These are phyloP conservation scores for Hanseniaspora taiwanica DNA, from an alignment of 805 yeast species.

Conservation along the genomic window DNA sequence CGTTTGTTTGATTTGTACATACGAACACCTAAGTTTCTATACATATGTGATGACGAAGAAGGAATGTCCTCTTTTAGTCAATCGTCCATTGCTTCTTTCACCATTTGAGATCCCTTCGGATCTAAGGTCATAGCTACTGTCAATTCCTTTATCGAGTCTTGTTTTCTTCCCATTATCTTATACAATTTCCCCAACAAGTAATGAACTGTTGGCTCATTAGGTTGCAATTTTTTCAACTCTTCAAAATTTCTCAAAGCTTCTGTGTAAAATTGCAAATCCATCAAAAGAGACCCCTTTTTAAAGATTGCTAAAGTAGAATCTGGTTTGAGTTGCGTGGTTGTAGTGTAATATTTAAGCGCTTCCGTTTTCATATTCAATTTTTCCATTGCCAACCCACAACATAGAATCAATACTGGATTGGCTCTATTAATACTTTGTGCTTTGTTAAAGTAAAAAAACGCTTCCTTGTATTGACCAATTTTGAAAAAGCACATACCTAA, in stretches of 20 bases:
- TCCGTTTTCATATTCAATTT: slow-evolving; percentile 51
- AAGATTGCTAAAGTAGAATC: slow-evolving; percentile 73
- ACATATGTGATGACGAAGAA: too few relatives aligned
- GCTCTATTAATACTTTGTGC: slow-evolving; percentile 85
- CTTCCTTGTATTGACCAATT: slow-evolving; percentile 69
- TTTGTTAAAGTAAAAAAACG: slow-evolving; percentile 75
- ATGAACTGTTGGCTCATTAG: slow-evolving; percentile 92
- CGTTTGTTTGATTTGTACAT: not conserved
- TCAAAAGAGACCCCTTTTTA: slow-evolving; percentile 73
- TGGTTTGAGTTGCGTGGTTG: slow-evolving; percentile 79
- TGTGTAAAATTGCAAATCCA: slow-evolving; percentile 55
- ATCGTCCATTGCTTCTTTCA: slow-evolving; percentile 69
- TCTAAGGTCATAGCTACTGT: slow-evolving; percentile 84
- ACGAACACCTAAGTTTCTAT: not conserved
- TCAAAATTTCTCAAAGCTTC: slow-evolving; percentile 68
- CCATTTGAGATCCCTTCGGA: slow-evolving; percentile 81
- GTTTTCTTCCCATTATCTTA: slow-evolving; percentile 58
- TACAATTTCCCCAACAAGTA: slow-evolving; percentile 78
- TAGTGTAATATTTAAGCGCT: slow-evolving; percentile 70
- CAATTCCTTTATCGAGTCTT: slow-evolving; percentile 70
- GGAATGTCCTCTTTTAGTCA: too few relatives aligned
- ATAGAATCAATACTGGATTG: slow-evolving; percentile 78
- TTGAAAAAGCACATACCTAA: slow-evolving; percentile 87
- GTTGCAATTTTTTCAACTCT: slow-evolving; percentile 59
- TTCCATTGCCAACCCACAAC: slow-evolving; percentile 88